These are phyloP conservation scores for Lathyrus tuberosus DNA, from an alignment of 306 rosid genomes.

Conservation along the genomic window DNA sequence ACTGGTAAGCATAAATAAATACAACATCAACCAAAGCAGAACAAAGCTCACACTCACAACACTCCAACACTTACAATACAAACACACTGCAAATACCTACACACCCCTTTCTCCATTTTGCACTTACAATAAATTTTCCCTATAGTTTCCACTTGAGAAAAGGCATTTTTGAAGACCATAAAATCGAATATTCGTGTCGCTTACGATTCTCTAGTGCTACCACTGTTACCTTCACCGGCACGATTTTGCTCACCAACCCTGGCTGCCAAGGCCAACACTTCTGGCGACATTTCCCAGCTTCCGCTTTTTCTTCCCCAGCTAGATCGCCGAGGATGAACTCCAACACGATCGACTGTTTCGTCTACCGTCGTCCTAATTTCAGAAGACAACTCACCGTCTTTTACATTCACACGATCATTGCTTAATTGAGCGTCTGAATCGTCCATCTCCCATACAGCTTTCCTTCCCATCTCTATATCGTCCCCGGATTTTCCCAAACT, in stretches of 20 bases:
- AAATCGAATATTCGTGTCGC: slow-evolving; percentile 40
- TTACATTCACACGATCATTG: slow-evolving; percentile 65
- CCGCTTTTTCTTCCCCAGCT: slow-evolving; percentile 99
- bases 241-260: slow-evolving; percentile 82
- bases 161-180: slow-evolving; percentile 36
- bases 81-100: slow-evolving; percentile 52
- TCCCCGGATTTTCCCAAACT: slow-evolving; percentile 89
- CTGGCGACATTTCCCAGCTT: slow-evolving; percentile 99
- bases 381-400: slow-evolving; percentile 85
- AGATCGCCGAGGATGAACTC: slow-evolving; percentile 85
- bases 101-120: slow-evolving; percentile 38
- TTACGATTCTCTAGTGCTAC: slow-evolving; percentile 46
- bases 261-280: slow-evolving; percentile 89
- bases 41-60: slow-evolving; percentile 59
- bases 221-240: slow-evolving; percentile 63
- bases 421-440: slow-evolving; percentile 62
- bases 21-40: slow-evolving; percentile 44
- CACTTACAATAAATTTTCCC: slow-evolving; percentile 52
- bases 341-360: slow-evolving; percentile 61
- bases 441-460: slow-evolving; percentile 86
- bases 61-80: slow-evolving; percentile 59
- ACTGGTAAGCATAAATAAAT: slow-evolving; percentile 43
- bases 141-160: slow-evolving; percentile 42
- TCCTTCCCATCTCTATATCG: slow-evolving; percentile 94
- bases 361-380: slow-evolving; percentile 76